Evolutionary conservation across 768 basidiomycete species (phyloP).

Genomic region (Leccinum pellstonianum): DNA sequence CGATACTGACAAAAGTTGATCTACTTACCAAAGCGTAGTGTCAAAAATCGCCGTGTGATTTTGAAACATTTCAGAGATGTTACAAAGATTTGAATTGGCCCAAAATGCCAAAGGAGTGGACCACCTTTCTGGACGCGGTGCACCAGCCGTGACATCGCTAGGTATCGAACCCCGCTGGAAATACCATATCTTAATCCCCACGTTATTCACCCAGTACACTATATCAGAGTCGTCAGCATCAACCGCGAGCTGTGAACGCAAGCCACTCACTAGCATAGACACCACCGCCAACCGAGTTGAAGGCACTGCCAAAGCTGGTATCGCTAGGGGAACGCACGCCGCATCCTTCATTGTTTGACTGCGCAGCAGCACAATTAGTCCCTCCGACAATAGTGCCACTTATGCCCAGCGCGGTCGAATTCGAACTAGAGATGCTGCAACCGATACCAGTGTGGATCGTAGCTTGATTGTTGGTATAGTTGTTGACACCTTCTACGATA

Average conservation of each 20-base stretch:
- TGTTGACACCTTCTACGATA: conserved; percentile 80
- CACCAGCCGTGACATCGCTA: conserved; percentile 66
- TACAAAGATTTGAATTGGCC: conserved; percentile 65
- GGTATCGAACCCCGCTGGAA: conserved; percentile 77
- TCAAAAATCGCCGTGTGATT: conserved; percentile 80
- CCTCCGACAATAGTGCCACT: conserved; percentile 65
- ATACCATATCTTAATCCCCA: conserved; percentile 81
- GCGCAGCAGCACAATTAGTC: conserved; percentile 67
- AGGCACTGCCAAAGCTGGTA: conserved; percentile 79
- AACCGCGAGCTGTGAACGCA: background rate
- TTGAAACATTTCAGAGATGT: conserved; percentile 77
- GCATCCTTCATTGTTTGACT: conserved; percentile 79
- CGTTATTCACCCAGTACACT: conserved; percentile 43
- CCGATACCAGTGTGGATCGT: conserved; percentile 78
- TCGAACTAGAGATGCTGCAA: conserved; percentile 57
- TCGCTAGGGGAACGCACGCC: conserved; percentile 61
- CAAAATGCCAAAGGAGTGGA: conserved; percentile 75
- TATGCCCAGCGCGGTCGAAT: conserved; percentile 48
- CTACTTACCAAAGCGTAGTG: conserved; percentile 72
- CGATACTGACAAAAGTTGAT: conserved; percentile 5
- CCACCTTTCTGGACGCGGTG: conserved; percentile 78
- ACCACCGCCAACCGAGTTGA: conserved; percentile 84
- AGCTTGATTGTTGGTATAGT: conserved; percentile 78
- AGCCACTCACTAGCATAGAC: conserved; percentile 79
- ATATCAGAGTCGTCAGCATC: conserved; percentile 3